Evolutionary conservation across 2,329 filamentous ascomycete genomes (phyloP).

Genomic region (Scytalidium sp.): DNA sequence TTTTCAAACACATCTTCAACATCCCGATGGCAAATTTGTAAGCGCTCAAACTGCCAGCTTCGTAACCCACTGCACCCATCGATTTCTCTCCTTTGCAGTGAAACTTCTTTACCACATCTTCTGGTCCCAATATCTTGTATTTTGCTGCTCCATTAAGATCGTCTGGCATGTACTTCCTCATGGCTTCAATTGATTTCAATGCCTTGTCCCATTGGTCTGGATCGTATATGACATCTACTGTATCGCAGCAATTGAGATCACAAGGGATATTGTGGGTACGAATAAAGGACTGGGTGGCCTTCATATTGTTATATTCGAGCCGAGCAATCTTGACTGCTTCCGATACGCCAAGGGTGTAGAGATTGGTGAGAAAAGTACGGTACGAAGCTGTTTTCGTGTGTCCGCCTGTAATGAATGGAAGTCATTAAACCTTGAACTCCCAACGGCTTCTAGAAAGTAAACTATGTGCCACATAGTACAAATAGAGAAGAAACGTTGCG

Average conservation of each 20-base stretch:
- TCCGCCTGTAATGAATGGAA: constrained; percentile 27
- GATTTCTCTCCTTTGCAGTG: constrained; percentile 25
- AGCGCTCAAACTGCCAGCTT: constrained; percentile 37
- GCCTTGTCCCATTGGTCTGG: constrained; percentile 36
- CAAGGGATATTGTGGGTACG: constrained; percentile 42
- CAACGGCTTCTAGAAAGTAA: no score
- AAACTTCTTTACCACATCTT: constrained; percentile 40
- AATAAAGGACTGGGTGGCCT: constrained; percentile 53
- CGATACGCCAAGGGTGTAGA: constrained; percentile 39
- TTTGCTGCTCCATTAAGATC: constrained; percentile 36
- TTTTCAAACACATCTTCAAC: constrained; percentile 17
- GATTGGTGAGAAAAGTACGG: constrained; percentile 48
- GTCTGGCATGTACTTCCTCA: constrained; percentile 41
- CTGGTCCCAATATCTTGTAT: constrained; percentile 41
- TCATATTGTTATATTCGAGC: constrained; percentile 51
- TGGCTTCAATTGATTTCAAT: constrained; percentile 36
- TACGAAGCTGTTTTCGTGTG: constrained; percentile 49
- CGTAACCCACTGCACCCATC: constrained; percentile 20
- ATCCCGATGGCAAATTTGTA: constrained; percentile 23
- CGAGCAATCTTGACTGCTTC: constrained; percentile 48
- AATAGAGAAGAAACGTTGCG: no score
- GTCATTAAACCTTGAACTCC: background rate
- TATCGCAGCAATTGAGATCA: constrained; percentile 45
- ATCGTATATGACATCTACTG: constrained; percentile 58
- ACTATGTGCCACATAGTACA: no score